Base-by-base conservation (phyloP, 805 yeast genomes). In the Schwanniomyces yamadae region DNA sequence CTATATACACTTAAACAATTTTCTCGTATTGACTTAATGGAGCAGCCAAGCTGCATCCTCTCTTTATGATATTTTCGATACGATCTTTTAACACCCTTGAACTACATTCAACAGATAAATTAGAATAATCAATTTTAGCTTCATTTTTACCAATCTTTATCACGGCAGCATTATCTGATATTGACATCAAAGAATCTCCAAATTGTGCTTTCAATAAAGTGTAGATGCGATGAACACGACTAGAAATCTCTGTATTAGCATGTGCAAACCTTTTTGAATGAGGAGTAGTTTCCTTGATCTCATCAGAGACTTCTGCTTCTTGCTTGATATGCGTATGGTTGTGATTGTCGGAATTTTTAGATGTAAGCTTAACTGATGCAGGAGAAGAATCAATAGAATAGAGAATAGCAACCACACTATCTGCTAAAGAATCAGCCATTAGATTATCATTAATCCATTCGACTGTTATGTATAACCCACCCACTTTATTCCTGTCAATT, bases 341-440 rank as follows among this genome's bases (percentile, higher is more conserved):
- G 7, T 41, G 38, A 54, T 80, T 84, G 1, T 52, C 42, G 45
- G 84, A 80, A 1, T 69, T 45, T 36, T 73, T 73, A 5, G 95
- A 80, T 10, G 95, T 80, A 45, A 88, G 59, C 55, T 91, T 93
- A 19, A 93, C 95, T 5, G 97, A 87, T 2, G 96, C 95, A 8
- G 96, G 96, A 0, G 96, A 81, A 0, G 96, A 82, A 56, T 93
- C 99, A 27, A 91, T 93, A 29, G 95, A 86, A 61, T 91, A 74
- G 21, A 93, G 60, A 24, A 93, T 88, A 0, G 97, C 96, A 40
- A 93, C 77, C 1, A 89, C 84, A 11, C 96, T 82, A 54, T 93
- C 99, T 0, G 99, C 99, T 44, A 93, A 77, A 0, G 96, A 83
- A 52, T 93, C 99, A 42, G 85, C 90, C 65, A 89, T 78, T 27